phyloP scores from a whole-genome alignment of 495 filamentous ascomycete species.

The Penicillium lagena region DNA sequence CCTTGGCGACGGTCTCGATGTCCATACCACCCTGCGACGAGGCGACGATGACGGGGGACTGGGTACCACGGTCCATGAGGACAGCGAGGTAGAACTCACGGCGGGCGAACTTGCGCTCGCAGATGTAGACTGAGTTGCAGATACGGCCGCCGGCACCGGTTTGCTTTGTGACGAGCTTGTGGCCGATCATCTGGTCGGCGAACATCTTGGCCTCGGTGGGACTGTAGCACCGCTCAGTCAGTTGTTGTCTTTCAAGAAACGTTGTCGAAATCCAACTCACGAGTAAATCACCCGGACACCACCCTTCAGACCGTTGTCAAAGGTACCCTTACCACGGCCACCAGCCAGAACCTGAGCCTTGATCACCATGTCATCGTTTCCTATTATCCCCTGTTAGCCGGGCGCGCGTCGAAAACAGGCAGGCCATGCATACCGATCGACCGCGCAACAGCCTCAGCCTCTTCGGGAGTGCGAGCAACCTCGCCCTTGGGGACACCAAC shows the following conservation, averaged over 20 bases:
- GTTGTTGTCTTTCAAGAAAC: background rate
- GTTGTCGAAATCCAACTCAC: slow-evolving; percentile 34
- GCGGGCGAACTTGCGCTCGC: slow-evolving; percentile 98
- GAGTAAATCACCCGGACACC: slow-evolving; percentile 98
- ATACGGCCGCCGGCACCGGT: slow-evolving; percentile 85
- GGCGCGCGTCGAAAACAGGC: slow-evolving; percentile 2
- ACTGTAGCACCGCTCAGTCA: slow-evolving; percentile 31
- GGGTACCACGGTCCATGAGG: slow-evolving; percentile 90
- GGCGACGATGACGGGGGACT: slow-evolving; percentile 91
- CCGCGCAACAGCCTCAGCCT: slow-evolving; percentile 89
- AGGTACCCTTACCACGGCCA: slow-evolving; percentile 92
- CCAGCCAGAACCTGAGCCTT: slow-evolving; percentile 98
- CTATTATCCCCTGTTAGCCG: slow-evolving; percentile 20
- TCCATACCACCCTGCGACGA: slow-evolving; percentile 99
- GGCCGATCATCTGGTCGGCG: slow-evolving; percentile 97
- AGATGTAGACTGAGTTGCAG: slow-evolving; percentile 96
- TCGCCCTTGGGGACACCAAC: slow-evolving; percentile 84
- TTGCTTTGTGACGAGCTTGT: slow-evolving; percentile 99
- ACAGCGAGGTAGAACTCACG: slow-evolving; percentile 98
- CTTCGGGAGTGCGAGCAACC: slow-evolving; percentile 73
- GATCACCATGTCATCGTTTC: slow-evolving; percentile 96
- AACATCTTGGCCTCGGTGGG: slow-evolving; percentile 92
- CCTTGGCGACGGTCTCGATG: slow-evolving; percentile 96
- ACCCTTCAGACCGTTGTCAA: slow-evolving; percentile 98
- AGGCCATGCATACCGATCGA: slow-evolving; percentile 56